phyloP scores from a whole-genome alignment of 331 rosid genomes.

The Ulmus americana region DNA sequence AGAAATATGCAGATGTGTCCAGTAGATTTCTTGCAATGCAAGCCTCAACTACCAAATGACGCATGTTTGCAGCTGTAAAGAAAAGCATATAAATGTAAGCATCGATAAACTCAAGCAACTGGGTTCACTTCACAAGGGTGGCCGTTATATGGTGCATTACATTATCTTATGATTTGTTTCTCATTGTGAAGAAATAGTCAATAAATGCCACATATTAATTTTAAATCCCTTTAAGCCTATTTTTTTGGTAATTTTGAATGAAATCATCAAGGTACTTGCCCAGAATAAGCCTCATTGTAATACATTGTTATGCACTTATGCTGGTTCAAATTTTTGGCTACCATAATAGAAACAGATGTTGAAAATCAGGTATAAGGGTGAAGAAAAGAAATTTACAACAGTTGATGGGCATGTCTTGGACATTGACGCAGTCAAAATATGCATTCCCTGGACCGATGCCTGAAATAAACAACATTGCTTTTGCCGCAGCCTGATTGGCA shows the following conservation, averaged over 20 bases:
- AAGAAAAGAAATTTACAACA: constrained; percentile 45
- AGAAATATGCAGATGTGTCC: constrained; percentile 78
- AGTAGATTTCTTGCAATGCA: constrained; percentile 82
- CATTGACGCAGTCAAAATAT: constrained; percentile 66
- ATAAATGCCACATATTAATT: background rate
- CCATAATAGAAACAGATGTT: background rate
- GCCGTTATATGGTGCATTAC: background rate
- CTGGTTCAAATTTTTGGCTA: background rate
- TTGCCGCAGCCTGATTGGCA: constrained; percentile 90
- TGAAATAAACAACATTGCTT: constrained; percentile 76
- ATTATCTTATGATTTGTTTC: background rate
- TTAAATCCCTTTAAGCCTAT: background rate
- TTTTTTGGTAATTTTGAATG: no score
- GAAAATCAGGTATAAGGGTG: constrained; percentile 1
- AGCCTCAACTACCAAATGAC: constrained; percentile 94
- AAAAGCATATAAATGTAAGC: background rate
- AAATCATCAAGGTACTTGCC: background rate
- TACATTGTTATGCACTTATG: background rate
- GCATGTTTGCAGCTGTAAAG: constrained; percentile 89
- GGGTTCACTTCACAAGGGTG: background rate
- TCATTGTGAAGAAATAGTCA: background rate
- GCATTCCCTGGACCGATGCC: constrained; percentile 64
- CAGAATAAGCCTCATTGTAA: background rate
- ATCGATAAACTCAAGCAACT: background rate
- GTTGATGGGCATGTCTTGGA: constrained; percentile 67